These are phyloP conservation scores for Trichoderma harzianum DNA, from an alignment of 2,329 filamentous ascomycete genomes.

Conservation along the genomic window DNA sequence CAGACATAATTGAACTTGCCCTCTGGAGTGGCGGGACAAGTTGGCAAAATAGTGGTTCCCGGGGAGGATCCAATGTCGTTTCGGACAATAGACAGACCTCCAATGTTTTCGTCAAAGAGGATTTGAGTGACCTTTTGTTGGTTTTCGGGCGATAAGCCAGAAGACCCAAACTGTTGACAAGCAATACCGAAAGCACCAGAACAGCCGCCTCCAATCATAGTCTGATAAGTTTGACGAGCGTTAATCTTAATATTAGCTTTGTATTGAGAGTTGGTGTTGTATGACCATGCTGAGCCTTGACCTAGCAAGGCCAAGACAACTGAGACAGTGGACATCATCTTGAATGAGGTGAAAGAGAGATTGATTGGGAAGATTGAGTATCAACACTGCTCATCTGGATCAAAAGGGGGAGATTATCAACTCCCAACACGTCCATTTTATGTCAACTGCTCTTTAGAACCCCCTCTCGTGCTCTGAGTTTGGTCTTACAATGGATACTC, in stretches of 20 bases:
- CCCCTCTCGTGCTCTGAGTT: not conserved
- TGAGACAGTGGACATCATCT: not conserved
- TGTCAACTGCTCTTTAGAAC: not conserved
- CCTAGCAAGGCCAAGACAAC: not conserved
- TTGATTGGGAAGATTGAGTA: too few species aligned
- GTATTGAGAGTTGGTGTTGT: not conserved
- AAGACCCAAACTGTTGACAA: conserved; percentile 10
- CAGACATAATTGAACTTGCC: conserved; percentile 10
- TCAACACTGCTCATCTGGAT: not conserved
- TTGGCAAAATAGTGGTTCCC: conserved; percentile 7
- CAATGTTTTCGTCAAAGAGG: conserved; percentile 12
- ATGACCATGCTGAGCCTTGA: conserved; percentile 2
- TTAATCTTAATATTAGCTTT: not conserved
- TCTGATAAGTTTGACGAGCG: conserved; percentile 5
- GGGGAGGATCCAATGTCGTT: conserved; percentile 11
- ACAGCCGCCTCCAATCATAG: conserved; percentile 9
- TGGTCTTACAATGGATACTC: not conserved
- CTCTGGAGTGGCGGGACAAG: conserved; percentile 1
- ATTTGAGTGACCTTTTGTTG: conserved; percentile 4
- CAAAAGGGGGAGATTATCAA: not conserved
- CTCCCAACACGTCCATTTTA: not conserved
- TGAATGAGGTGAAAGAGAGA: not conserved
- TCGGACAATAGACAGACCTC: conserved; percentile 3
- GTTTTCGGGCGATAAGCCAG: not conserved
- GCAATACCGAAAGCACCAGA: conserved; percentile 7